Evolutionary conservation across 345 rosid species (phyloP).

Genomic region (Salix udensis): DNA sequence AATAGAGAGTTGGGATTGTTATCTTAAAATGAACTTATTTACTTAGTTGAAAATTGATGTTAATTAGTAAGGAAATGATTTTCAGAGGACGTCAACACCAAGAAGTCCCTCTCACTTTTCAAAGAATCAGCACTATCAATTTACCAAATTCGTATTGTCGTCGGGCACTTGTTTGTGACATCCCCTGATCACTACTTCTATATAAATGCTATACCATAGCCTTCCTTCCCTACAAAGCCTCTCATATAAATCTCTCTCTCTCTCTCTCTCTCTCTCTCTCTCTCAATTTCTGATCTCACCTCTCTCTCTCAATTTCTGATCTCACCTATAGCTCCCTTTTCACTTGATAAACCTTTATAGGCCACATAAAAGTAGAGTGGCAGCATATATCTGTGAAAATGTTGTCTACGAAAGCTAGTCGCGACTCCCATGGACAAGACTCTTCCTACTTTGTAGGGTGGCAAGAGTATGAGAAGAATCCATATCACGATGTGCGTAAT

Average conservation of each 20-base stretch:
- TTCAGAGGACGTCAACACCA: background rate
- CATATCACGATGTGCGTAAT: slow-evolving; percentile 22
- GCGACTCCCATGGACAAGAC: slow-evolving; percentile 23
- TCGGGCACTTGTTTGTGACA: background rate
- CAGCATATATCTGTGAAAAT: background rate
- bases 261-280: no score
- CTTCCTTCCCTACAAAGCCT: background rate
- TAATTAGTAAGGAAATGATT: no score
- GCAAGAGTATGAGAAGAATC: slow-evolving; percentile 35
- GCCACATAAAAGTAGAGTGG: no score
- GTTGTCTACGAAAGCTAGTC: slow-evolving; percentile 15
- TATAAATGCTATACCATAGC: background rate
- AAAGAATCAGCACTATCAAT: background rate
- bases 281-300: no score
- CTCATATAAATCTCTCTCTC: background rate
- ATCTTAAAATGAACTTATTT: no score
- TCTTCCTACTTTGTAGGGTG: slow-evolving; percentile 32
- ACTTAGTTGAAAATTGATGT: no score
- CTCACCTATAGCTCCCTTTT: no score
- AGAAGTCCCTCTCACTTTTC: background rate
- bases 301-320: no score
- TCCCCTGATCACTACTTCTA: background rate
- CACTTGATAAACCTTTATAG: no score
- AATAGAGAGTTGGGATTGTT: no score
- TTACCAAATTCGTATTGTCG: background rate